These are phyloP conservation scores for Tetrapyrgos nigripes DNA, from an alignment of 1,284 basidiomycete genomes.

Conservation along the genomic window DNA sequence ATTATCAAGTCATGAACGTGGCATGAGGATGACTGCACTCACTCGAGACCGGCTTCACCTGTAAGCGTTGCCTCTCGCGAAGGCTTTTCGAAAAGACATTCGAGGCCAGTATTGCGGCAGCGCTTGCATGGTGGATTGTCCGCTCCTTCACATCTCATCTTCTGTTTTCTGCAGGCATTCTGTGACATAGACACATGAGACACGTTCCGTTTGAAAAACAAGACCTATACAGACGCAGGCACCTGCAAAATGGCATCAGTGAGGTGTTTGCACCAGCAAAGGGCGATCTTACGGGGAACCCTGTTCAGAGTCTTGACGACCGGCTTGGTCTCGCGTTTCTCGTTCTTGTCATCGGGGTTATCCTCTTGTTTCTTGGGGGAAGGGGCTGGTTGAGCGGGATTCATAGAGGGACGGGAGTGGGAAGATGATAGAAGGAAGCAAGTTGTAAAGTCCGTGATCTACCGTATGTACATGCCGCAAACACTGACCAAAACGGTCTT, in stretches of 20 bases:
- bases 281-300: slow-evolving; percentile 72
- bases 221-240: slow-evolving; percentile 67
- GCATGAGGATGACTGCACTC: slow-evolving; percentile 39
- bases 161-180: slow-evolving; percentile 88
- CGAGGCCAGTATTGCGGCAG: slow-evolving; percentile 83
- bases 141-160: slow-evolving; percentile 90
- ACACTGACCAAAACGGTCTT: slow-evolving; percentile 12
- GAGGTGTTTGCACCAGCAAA: slow-evolving; percentile 24
- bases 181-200: slow-evolving; percentile 34
- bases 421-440: slow-evolving; percentile 7
- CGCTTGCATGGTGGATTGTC: slow-evolving; percentile 92
- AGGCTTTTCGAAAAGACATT: slow-evolving; percentile 91
- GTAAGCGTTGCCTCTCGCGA: slow-evolving; percentile 83
- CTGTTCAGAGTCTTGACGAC: slow-evolving; percentile 78
- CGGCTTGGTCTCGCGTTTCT: slow-evolving; percentile 70
- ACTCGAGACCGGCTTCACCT: slow-evolving; percentile 89
- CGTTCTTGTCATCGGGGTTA: slow-evolving; percentile 40
- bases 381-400: slow-evolving; percentile 3
- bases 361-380: slow-evolving; percentile 46
- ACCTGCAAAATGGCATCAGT: slow-evolving; percentile 48
- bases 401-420: slow-evolving; percentile 12
- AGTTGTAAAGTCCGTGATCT: background rate
- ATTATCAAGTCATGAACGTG: slow-evolving; percentile 18
- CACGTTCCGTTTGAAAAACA: slow-evolving; percentile 16
- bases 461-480: slow-evolving; percentile 8